Base-by-base conservation (phyloP, 257 asterid species). In the Gentiana dahurica region DNA sequence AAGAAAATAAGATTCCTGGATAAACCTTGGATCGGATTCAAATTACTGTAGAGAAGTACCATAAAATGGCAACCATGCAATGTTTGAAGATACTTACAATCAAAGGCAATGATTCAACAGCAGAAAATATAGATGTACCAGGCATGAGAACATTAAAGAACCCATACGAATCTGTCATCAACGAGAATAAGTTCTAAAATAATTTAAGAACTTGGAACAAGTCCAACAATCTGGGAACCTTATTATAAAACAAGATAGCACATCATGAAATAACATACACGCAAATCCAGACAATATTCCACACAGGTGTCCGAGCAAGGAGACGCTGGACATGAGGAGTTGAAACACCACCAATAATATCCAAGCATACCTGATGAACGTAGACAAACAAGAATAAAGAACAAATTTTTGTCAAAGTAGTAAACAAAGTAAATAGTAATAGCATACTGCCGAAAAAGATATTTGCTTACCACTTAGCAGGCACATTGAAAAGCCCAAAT, bases 401-500 rank as follows among this genome's bases (percentile, higher is more conserved):
- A 55, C 49, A 56, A 60, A 47, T 12, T 44, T 24, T 32, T 12
- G 49, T 13, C 3, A 57, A 36, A 54, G 9, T 41, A 50, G 9
- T 12, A 24, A 57, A 34, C 34, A 38, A 34, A 59, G 66, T 54
- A 63, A 12, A 36, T 50, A 47, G 60, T 46, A 34, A 58, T 59
- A 51, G 7, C 4, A 15, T 2, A 50, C 34, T 36, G 49, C 50
- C 34, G 55, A 56, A 36, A 55, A 15, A 61, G 51, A 36, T 46
- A 57, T 67, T 33, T 49, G 71, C 78, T 73, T 65, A 92, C 91
- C 82, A 92, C 78, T 85, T 77, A 38, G 98, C 93, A 49, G 98
- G 97, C 72, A 92, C 95, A 60, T 85, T 83, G 65, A 92, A 88
- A 51, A 92, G 94, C 55, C 98, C 98, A 77, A 92, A 85, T 67